These are phyloP conservation scores for Protea cynaroides DNA, from an alignment of 164 flowering plant genomes.

Conservation along the genomic window DNA sequence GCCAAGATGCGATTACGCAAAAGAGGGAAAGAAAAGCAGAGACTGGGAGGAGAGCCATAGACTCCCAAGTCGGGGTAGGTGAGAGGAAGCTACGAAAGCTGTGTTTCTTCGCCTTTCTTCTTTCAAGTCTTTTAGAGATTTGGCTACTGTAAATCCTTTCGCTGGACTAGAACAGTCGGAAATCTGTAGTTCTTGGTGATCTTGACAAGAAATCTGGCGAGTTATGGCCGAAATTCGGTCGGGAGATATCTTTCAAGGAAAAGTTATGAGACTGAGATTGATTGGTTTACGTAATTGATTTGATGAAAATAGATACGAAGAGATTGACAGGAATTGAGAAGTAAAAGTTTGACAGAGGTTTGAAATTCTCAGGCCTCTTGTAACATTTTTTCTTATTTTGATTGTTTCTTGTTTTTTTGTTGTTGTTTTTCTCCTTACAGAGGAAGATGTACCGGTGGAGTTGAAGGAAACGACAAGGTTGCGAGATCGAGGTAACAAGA, in stretches of 20 bases:
- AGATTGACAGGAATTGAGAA: constrained; percentile 84
- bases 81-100: constrained; percentile 14
- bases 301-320: constrained; percentile 1
- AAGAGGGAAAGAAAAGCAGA: constrained; percentile 8
- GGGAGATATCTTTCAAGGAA: neutral
- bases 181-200: neutral
- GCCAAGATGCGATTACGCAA: constrained; percentile 24
- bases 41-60: neutral
- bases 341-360: constrained; percentile 78
- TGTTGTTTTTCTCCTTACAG: too few species aligned
- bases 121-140: constrained; percentile 3
- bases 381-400: neutral
- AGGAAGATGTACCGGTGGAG: constrained; percentile 72
- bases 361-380: constrained; percentile 28
- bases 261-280: neutral
- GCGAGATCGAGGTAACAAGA: constrained; percentile 27
- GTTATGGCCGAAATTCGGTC: constrained; percentile 13
- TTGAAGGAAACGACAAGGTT: constrained; percentile 68
- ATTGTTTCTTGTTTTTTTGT: constrained; percentile 4
- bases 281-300: constrained; percentile 14
- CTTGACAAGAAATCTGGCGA: constrained; percentile 3
- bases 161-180: neutral
- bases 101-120: neutral
- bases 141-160: neutral
- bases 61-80: constrained; percentile 7